These are phyloP conservation scores for Coniosporium tulheliwenetii DNA, from an alignment of 2,329 filamentous ascomycete species.

Conservation along the genomic window DNA sequence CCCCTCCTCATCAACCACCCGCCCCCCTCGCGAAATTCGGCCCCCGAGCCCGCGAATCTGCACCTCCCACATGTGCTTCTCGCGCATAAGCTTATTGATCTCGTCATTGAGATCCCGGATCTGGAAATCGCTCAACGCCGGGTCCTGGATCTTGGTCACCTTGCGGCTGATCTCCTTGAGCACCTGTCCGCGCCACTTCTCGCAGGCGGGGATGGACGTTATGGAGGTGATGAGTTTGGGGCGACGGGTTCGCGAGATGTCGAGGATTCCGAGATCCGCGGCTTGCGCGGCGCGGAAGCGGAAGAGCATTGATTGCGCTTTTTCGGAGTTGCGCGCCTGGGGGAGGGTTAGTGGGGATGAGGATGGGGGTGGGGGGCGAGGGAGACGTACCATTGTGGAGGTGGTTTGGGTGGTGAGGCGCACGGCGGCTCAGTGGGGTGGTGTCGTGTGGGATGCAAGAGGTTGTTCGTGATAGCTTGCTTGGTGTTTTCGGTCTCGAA, in stretches of 20 bases:
- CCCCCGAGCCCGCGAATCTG: slow-evolving; percentile 89
- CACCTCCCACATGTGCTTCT: slow-evolving; percentile 98
- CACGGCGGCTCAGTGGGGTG: no score
- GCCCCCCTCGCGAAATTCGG: slow-evolving; percentile 81
- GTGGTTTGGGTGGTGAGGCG: slow-evolving; percentile 1
- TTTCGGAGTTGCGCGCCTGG: slow-evolving; percentile 91
- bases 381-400: slow-evolving; percentile 3
- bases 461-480: no score
- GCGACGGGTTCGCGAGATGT: slow-evolving; percentile 74
- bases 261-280: slow-evolving; percentile 88
- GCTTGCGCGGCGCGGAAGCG: slow-evolving; percentile 97
- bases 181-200: slow-evolving; percentile 97
- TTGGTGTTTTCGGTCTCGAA: no score
- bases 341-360: slow-evolving; percentile 11
- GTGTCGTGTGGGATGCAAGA: no score
- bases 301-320: slow-evolving; percentile 99
- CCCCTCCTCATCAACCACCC: slow-evolving; percentile 39
- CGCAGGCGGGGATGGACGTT: slow-evolving; percentile 68
- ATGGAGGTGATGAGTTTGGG: slow-evolving; percentile 85
- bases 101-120: slow-evolving; percentile 97
- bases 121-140: slow-evolving; percentile 85
- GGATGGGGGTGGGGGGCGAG: slow-evolving; percentile 1
- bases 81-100: slow-evolving; percentile 97
- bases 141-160: slow-evolving; percentile 88
- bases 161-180: slow-evolving; percentile 96